Base-by-base conservation (phyloP, 176 grass and related monocot genomes). In the Saccharum spontaneum region DNA sequence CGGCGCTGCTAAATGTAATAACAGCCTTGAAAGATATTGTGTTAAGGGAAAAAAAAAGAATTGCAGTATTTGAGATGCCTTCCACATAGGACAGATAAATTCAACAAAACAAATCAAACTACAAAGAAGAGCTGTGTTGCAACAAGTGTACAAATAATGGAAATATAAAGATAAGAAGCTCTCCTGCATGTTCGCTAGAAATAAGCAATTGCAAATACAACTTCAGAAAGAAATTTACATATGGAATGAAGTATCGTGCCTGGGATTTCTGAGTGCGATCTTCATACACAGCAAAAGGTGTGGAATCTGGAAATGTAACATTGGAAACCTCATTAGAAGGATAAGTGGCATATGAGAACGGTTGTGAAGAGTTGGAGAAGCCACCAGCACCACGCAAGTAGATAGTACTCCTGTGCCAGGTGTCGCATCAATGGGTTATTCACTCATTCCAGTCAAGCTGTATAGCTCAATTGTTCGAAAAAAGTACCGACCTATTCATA, bases 361-460 rank as follows among this genome's bases (percentile, higher is more conserved):
- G 89, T 10, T 16, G 59, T 65, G 93, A 87, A 57, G 89, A 85
- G 55, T 94, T 83, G 13, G 95, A 93, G 86, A 98, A 98, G 31
- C 93, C 93, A 83, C 95, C 95, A 74, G 91, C 89, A 78, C 89
- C 93, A 71, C 89, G 89, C 61, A 98, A 84, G 64, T 88, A 98
- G 44, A 98, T 52, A 66, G 85, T 90, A 78, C 91, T 98, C 91
- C 95, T 98, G 78, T 14, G 18, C 0, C 15, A 75, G 3, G 12
- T 80, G 22, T 50, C 20, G 71, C 46, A 66, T 71, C n/a, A 54
- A 67, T 16, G 41, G 40, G 2, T 79, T 45, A 28, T 44, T 67
- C 24, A 6, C 77, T 5, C 22, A 79, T 48, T 67, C 31, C 43
- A 49, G 23, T 65, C 4, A 65, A 45, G 4, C 16, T 46, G 20